Evolutionary conservation across 2,329 filamentous ascomycete species (phyloP).

Genomic region (Stemphylium vesicarium): DNA sequence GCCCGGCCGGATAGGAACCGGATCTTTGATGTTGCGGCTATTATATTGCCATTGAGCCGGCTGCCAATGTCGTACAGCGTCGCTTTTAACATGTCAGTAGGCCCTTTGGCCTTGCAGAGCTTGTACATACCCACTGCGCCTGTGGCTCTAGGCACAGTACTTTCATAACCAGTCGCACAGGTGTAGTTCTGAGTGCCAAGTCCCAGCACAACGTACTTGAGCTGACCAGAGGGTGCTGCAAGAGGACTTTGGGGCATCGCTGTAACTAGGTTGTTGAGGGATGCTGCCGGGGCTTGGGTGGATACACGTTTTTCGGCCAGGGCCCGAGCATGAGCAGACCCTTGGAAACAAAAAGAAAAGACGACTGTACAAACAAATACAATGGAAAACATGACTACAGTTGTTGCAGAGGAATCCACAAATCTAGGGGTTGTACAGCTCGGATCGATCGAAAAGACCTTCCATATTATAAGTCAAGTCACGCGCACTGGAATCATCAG

Average conservation of each 20-base stretch:
- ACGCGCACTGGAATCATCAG: no score
- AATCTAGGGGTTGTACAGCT: no score
- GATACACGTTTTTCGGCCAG: neutral
- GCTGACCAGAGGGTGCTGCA: slow-evolving; percentile 14
- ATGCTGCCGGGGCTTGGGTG: slow-evolving; percentile 3
- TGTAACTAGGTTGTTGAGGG: neutral
- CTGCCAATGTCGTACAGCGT: neutral
- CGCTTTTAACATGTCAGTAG: neutral
- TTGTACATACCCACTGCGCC: slow-evolving; percentile 13
- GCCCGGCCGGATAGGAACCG: neutral
- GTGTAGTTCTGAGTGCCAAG: slow-evolving; percentile 56
- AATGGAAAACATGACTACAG: neutral
- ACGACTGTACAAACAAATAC: neutral
- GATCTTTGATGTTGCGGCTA: neutral
- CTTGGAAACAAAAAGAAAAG: neutral
- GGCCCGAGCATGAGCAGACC: neutral
- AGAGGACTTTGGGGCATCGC: slow-evolving; percentile 9
- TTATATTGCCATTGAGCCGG: neutral
- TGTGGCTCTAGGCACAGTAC: slow-evolving; percentile 2
- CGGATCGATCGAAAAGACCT: no score
- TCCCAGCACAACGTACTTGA: slow-evolving; percentile 53
- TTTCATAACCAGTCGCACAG: slow-evolving; percentile 30
- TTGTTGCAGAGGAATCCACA: neutral
- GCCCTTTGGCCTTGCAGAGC: neutral
- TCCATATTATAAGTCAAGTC: no score